A percentile compares a stretch with the other conserved stretches of the same genome.
phyloP scores from a whole-genome alignment of 805 yeast genomes.

The Suhomyces vadensis region DNA sequence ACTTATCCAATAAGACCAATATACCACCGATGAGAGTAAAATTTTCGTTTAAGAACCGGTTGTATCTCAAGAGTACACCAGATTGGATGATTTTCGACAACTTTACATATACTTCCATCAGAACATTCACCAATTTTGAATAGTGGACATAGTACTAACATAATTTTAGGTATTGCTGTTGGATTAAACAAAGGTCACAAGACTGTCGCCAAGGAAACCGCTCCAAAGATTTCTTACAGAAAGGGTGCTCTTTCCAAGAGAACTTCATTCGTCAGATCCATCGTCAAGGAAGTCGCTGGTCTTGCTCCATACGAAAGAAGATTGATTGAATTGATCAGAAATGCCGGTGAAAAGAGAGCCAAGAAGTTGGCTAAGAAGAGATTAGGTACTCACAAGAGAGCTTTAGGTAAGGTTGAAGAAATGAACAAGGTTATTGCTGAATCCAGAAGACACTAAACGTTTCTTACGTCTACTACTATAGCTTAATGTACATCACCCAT shows the following conservation, averaged over 20 bases:
- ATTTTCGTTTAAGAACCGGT: background rate
- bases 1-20: no score
- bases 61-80: background rate
- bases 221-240: constrained; percentile 81
- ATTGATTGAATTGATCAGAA: constrained; percentile 98
- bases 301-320: constrained; percentile 99
- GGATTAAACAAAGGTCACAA: constrained; percentile 99
- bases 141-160: constrained; percentile 8
- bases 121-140: no score
- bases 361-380: constrained; percentile 99
- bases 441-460: constrained; percentile 84
- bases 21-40: no score
- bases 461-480: constrained; percentile 10
- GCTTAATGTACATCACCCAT: constrained; percentile 16
- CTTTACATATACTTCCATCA: no score
- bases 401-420: constrained; percentile 99
- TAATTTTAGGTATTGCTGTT: constrained; percentile 80
- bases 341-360: constrained; percentile 99
- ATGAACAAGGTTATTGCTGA: constrained; percentile 95
- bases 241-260: constrained; percentile 97
- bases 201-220: constrained; percentile 78
- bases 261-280: constrained; percentile 91
- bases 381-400: constrained; percentile 99
- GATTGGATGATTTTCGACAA: no score
- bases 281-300: constrained; percentile 97